These are phyloP conservation scores for Aspergillus chevalieri DNA, from an alignment of 2,329 filamentous ascomycete species.

Conservation along the genomic window DNA sequence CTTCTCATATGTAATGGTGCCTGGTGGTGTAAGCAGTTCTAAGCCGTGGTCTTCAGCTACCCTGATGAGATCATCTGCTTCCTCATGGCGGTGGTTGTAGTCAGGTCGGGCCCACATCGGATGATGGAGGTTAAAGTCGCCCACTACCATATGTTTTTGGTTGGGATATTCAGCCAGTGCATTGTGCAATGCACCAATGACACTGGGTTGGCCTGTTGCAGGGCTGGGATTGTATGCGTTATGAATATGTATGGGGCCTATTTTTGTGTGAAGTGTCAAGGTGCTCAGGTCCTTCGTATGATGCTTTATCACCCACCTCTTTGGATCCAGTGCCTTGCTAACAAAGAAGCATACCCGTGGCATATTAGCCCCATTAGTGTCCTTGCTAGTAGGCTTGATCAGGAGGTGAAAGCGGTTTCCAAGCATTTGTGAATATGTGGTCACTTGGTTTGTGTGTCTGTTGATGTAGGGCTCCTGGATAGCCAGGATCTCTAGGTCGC, in stretches of 20 bases:
- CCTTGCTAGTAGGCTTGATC: background rate
- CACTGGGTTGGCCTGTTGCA: background rate
- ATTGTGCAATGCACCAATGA: background rate
- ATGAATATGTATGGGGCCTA: slow-evolving; percentile 6
- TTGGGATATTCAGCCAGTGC: background rate
- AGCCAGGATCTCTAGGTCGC: slow-evolving; percentile 3
- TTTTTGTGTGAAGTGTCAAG: slow-evolving; percentile 1
- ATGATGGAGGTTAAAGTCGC: slow-evolving; percentile 7
- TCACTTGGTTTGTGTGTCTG: slow-evolving; percentile 1
- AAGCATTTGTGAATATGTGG: slow-evolving; percentile 3
- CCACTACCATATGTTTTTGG: slow-evolving; percentile 1
- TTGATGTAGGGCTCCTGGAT: slow-evolving; percentile 5
- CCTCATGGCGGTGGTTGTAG: background rate
- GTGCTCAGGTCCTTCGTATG: slow-evolving; percentile 13
- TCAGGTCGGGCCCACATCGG: slow-evolving; percentile 2
- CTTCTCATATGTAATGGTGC: slow-evolving; percentile 3
- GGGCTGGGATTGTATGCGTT: slow-evolving; percentile 15
- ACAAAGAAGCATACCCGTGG: too few species aligned
- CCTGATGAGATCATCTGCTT: slow-evolving; percentile 2
- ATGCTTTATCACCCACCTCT: slow-evolving; percentile 9
- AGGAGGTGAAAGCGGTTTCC: slow-evolving; percentile 2
- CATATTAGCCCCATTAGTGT: background rate
- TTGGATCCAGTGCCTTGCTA: too few species aligned
- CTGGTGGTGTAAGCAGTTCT: background rate
- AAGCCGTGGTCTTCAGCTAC: background rate